A percentile compares a stretch with the other conserved stretches of the same genome.
phyloP scores from a whole-genome alignment of 2,329 filamentous ascomycete genomes.

The Zymoseptoria pseudotritici region DNA sequence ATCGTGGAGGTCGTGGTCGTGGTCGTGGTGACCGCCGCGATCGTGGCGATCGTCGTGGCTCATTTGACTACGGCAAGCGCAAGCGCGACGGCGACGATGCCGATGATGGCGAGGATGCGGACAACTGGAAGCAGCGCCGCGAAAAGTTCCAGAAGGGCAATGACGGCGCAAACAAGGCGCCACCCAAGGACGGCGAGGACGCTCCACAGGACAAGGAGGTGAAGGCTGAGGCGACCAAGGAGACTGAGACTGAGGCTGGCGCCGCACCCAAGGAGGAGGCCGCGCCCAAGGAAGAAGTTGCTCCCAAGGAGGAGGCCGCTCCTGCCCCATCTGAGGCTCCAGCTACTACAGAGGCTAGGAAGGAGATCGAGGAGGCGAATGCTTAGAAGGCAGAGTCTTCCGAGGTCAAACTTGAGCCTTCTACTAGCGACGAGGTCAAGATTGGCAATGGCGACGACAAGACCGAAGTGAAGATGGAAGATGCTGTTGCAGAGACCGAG shows the following conservation, averaged over 20 bases:
- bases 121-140: constrained; percentile 19
- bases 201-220: constrained; percentile 7
- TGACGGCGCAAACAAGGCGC: constrained; percentile 1
- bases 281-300: neutral
- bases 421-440: neutral
- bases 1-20: constrained; percentile 27
- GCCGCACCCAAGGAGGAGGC: constrained; percentile 3
- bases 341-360: constrained; percentile 6
- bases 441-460: neutral
- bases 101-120: constrained; percentile 17
- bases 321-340: neutral
- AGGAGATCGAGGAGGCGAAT: constrained; percentile 1
- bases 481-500: neutral
- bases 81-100: constrained; percentile 16
- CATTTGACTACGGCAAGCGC: constrained; percentile 17
- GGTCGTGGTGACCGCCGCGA: constrained; percentile 21
- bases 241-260: constrained; percentile 10
- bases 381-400: constrained; percentile 1
- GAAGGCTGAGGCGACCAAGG: constrained; percentile 8
- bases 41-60: constrained; percentile 19
- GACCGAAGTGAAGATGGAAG: neutral
- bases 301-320: constrained; percentile 1
- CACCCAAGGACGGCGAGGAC: constrained; percentile 11
- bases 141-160: constrained; percentile 17
- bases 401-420: neutral